Evolutionary conservation across 169 alveolate species (phyloP).

Genomic region (Plasmodium vinckei): DNA sequence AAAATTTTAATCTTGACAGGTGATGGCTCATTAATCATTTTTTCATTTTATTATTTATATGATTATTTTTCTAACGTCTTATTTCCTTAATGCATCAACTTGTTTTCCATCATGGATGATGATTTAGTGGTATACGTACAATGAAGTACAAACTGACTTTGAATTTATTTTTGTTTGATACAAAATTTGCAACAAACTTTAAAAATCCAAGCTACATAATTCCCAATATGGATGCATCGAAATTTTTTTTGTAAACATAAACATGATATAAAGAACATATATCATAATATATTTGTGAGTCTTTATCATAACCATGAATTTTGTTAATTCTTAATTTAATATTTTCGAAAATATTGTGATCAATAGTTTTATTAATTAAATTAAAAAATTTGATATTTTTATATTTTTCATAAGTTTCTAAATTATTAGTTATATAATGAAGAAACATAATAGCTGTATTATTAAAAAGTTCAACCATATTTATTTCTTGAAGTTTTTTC

Average conservation of each 20-base stretch:
- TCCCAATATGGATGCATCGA: conserved; percentile 63
- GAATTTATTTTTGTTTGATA: too few relatives aligned
- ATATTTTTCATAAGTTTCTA: conserved; percentile 60
- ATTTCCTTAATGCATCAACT: too few relatives aligned
- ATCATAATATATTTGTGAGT: conserved; percentile 52
- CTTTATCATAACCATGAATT: conserved; percentile 47
- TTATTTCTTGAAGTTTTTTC: conserved; percentile 31
- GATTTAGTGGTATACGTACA: too few relatives aligned
- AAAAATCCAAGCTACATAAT: not conserved
- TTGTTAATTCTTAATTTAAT: conserved; percentile 57
- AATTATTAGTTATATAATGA: conserved; percentile 57
- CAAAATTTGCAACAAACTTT: too few relatives aligned
- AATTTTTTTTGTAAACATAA: conserved; percentile 53
- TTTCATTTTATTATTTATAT: too few relatives aligned
- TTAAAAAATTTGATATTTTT: conserved; percentile 49
- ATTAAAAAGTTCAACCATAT: conserved; percentile 66
- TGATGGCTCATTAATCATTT: too few relatives aligned
- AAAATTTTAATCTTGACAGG: too few relatives aligned
- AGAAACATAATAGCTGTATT: conserved; percentile 63
- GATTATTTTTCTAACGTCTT: too few relatives aligned
- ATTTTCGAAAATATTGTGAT: conserved; percentile 43
- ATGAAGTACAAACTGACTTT: too few relatives aligned
- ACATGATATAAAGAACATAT: conserved; percentile 71
- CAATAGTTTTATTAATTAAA: conserved; percentile 48
- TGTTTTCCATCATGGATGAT: too few relatives aligned